Evolutionary conservation across 441 rosid genomes (phyloP).

Genomic region (Monsonia emarginata): DNA sequence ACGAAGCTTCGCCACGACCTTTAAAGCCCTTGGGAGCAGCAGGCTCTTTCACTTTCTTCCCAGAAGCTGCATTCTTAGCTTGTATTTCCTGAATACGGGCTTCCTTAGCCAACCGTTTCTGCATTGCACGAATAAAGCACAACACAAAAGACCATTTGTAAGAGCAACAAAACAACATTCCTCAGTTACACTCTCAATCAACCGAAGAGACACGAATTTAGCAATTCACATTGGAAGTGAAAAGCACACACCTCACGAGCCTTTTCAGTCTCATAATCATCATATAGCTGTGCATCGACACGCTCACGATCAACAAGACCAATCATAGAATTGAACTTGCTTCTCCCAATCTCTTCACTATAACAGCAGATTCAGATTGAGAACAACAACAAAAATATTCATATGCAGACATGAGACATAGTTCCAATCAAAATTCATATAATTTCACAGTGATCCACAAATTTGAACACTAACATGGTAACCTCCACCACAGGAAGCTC

Average conservation of each 20-base stretch:
- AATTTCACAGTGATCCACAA: background rate
- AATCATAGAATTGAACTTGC: conserved; percentile 88
- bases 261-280: conserved; percentile 84
- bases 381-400: background rate
- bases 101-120: conserved; percentile 91
- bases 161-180: conserved; percentile 5
- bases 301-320: conserved; percentile 87
- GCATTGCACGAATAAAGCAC: conserved; percentile 20
- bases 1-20: conserved; percentile 89
- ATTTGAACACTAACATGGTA: conserved; percentile 44
- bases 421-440: background rate
- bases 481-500: conserved; percentile 85
- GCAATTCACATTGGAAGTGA: background rate
- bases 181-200: background rate
- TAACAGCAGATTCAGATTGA: conserved; percentile 20
- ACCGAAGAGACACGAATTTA: background rate
- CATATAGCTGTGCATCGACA: conserved; percentile 68
- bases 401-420: background rate
- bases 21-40: conserved; percentile 50
- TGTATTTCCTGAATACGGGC: conserved; percentile 74
- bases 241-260: conserved; percentile 67
- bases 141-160: background rate
- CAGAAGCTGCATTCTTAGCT: conserved; percentile 62
- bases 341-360: conserved; percentile 84
- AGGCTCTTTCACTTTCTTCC: conserved; percentile 75